These are phyloP conservation scores for Roridomyces roridus DNA, from an alignment of 768 basidiomycete species.

Conservation along the genomic window DNA sequence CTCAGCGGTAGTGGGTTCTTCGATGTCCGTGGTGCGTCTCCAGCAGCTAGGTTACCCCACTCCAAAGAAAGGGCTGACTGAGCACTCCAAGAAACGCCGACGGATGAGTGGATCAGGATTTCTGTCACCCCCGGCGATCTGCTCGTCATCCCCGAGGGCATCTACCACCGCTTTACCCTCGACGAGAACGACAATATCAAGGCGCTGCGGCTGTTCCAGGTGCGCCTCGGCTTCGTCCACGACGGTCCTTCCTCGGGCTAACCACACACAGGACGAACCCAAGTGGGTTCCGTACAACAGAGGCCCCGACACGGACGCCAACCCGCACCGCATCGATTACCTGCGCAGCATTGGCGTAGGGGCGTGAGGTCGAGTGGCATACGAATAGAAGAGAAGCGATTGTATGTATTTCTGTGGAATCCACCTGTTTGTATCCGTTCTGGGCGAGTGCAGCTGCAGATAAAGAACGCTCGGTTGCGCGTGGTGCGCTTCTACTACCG, in stretches of 20 bases:
- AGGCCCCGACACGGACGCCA: conserved; percentile 62
- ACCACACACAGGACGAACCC: conserved; percentile 73
- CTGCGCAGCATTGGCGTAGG: conserved; percentile 54
- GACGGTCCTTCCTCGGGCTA: background rate
- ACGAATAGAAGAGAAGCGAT: background rate
- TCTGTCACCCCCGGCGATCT: conserved; percentile 81
- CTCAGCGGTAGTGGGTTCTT: conserved; percentile 90
- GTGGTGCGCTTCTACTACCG: too few species aligned
- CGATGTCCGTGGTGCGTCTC: conserved; percentile 78
- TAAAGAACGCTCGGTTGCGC: too few species aligned
- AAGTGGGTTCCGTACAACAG: conserved; percentile 88
- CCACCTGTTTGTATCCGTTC: too few species aligned
- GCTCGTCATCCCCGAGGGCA: conserved; percentile 86
- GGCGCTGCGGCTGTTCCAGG: conserved; percentile 57
- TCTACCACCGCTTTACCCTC: conserved; percentile 95
- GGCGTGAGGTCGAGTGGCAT: conserved; percentile 31
- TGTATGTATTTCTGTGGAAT: too few species aligned
- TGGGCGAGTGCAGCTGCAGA: too few species aligned
- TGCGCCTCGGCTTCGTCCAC: background rate
- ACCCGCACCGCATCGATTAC: conserved; percentile 68
- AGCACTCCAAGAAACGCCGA: conserved; percentile 57
- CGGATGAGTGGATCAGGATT: conserved; percentile 83
- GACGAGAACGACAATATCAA: conserved; percentile 77
- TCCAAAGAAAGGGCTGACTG: too few species aligned
- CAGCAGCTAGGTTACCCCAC: too few species aligned